Conservation (phyloP, 192 early-diverging fungal species). For the Linderina pennispora region DNA sequence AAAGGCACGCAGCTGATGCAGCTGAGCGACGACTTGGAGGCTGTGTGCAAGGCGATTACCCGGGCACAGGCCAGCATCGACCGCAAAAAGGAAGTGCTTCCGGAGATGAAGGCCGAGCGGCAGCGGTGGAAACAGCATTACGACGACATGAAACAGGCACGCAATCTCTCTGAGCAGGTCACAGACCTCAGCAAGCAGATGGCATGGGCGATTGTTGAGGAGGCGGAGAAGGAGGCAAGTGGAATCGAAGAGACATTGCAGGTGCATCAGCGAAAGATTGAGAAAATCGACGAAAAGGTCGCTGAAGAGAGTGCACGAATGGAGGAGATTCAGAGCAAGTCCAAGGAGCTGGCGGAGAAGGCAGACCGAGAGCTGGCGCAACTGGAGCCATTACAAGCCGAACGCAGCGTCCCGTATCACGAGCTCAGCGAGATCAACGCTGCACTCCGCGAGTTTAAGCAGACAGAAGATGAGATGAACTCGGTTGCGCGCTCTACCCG, state of each 20-base stretch:
- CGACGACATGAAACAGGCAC: slow-evolving; percentile 60
- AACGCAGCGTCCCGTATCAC: slow-evolving; percentile 8
- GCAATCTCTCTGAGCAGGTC: slow-evolving; percentile 51
- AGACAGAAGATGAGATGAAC: slow-evolving; percentile 44
- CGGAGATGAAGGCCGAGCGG: slow-evolving; percentile 63
- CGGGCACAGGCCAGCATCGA: slow-evolving; percentile 39
- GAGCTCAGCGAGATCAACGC: slow-evolving; percentile 13
- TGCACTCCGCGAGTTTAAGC: slow-evolving; percentile 23
- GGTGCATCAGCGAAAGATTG: slow-evolving; percentile 11
- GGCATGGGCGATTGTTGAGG: slow-evolving; percentile 64
- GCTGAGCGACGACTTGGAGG: slow-evolving; percentile 65
- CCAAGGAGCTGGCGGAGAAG: slow-evolving; percentile 29
- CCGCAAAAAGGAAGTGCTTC: slow-evolving; percentile 59
- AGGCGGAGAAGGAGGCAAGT: slow-evolving; percentile 48
- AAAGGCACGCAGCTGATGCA: slow-evolving; percentile 81
- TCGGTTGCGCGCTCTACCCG: slow-evolving; percentile 37
- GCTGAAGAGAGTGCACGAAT: slow-evolving; percentile 40
- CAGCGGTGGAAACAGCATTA: slow-evolving; percentile 59
- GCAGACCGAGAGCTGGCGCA: slow-evolving; percentile 10
- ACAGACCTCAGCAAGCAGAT: slow-evolving; percentile 58
- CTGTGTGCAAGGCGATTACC: slow-evolving; percentile 50
- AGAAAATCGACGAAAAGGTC: slow-evolving; percentile 49
- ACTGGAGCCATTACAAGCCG: slow-evolving; percentile 19
- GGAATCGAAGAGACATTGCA: slow-evolving; percentile 24
- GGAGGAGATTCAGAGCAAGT: slow-evolving; percentile 38